Base-by-base conservation (phyloP, 257 asterid genomes). In the Rauvolfia tetraphylla region DNA sequence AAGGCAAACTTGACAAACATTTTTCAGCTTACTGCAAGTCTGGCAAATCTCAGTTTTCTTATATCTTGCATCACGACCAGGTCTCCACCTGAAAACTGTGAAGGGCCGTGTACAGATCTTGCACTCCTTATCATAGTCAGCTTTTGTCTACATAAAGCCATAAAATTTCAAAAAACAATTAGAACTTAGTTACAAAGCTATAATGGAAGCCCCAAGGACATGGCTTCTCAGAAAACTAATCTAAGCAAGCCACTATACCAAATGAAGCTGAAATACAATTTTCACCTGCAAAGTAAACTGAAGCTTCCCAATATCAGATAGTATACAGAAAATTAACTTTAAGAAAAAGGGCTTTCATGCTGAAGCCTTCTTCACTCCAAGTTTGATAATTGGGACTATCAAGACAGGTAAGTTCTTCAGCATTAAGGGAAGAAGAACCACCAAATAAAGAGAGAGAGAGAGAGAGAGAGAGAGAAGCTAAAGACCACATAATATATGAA, bases 31-130 rank as follows among this genome's bases (percentile, higher is more conserved):
- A 83, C 97, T 88, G 84, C 99, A 95, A 54, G 98, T 95, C 84
- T 95, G 99, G 83, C 99, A 95, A 76, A 95, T 95, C 92, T 95
- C 97, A 1, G 90, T 74, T 83, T 91, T 95, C 84, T 95, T 95
- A 71, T 95, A 93, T 84, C 99, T 93, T 57, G 99, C 97, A 86
- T 95, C 99, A 71, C 99, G 98, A 25, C 99, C 99, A 51, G 98
- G 99, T 79, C 98, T 90, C 99, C 98, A 93, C 82, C 99, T 88
- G 80, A 95, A 95, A 73, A 95, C 97, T 1, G 97, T 91, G 87
- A 94, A 94, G 33, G 98, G 98, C 49, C 98, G 81, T 34, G 98
- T 92, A 82, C 99, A 95, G 61, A 95, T 95, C 91, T 90, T 95
- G 95, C 98, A 95, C 86, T 95, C 97, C 87, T 93, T 95, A 75